Conservation (phyloP, 768 basidiomycete genomes). For the Boletus speciosus region DNA sequence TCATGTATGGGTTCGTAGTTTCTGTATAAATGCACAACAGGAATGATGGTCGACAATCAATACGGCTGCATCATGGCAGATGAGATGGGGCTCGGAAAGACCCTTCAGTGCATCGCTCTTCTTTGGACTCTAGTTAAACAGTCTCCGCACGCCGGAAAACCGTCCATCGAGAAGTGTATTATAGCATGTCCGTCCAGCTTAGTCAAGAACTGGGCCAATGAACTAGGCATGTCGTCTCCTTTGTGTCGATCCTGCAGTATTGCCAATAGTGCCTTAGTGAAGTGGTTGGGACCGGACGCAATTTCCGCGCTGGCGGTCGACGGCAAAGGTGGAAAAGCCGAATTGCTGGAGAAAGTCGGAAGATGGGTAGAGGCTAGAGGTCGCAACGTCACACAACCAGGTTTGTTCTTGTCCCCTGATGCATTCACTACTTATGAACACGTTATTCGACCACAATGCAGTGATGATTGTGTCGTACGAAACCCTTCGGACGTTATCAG, state of each 20-base stretch:
- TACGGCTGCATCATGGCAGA: constrained; percentile 99
- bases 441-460: constrained; percentile 26
- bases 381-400: constrained; percentile 87
- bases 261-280: constrained; percentile 47
- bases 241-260: not conserved
- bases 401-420: constrained; percentile 37
- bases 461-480: constrained; percentile 99
- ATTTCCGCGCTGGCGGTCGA: constrained; percentile 85
- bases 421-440: not conserved
- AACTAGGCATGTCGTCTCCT: constrained; percentile 63
- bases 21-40: constrained; percentile 91
- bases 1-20: constrained; percentile 54
- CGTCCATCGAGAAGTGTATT: constrained; percentile 94
- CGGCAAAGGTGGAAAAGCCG: constrained; percentile 85
- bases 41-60: constrained; percentile 87
- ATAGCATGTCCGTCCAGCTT: constrained; percentile 96
- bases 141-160: constrained; percentile 82
- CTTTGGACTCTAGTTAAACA: constrained; percentile 96
- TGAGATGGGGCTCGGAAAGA: constrained; percentile 98
- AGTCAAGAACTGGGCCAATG: constrained; percentile 98
- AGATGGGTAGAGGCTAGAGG: constrained; percentile 90
- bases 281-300: constrained; percentile 90
- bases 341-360: constrained; percentile 72
- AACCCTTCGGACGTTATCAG: constrained; percentile 78
- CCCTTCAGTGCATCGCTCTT: constrained; percentile 92